These are phyloP conservation scores for Chalciporus sphaerocephalus DNA, from an alignment of 768 basidiomycete genomes.

Conservation along the genomic window DNA sequence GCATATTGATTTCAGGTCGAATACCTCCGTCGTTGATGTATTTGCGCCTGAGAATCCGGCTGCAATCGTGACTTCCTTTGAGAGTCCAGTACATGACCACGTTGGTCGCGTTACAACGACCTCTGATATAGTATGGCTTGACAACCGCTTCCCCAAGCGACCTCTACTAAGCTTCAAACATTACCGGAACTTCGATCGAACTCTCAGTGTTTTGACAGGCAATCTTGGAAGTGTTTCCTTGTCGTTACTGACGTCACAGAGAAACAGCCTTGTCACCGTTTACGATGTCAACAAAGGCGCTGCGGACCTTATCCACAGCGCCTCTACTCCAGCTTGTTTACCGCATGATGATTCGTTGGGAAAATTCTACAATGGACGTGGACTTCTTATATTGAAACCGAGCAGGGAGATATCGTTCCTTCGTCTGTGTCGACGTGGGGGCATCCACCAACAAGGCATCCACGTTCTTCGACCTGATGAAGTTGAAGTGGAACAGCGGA, in stretches of 20 bases:
- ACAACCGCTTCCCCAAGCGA: conserved; percentile 50
- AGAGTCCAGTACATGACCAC: conserved; percentile 39
- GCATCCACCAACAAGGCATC: conserved; percentile 43
- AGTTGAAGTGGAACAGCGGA: not conserved
- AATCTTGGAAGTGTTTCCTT: conserved; percentile 32
- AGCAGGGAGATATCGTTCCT: conserved; percentile 36
- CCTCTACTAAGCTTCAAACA: conserved; percentile 64
- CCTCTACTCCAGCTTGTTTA: conserved; percentile 40
- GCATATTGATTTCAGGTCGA: conserved; percentile 51
- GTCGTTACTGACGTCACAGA: conserved; percentile 57
- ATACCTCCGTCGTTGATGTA: conserved; percentile 25
- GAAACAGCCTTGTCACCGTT: conserved; percentile 53
- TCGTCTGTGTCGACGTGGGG: conserved; percentile 45
- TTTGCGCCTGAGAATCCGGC: conserved; percentile 33
- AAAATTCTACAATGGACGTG: conserved; percentile 30
- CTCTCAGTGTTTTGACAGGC: conserved; percentile 43
- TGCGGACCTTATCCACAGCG: conserved; percentile 42
- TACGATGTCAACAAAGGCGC: conserved; percentile 53
- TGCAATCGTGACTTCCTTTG: conserved; percentile 52
- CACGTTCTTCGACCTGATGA: conserved; percentile 11
- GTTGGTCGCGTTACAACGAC: conserved; percentile 58
- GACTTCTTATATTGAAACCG: conserved; percentile 29
- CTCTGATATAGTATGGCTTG: conserved; percentile 63
- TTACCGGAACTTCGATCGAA: conserved; percentile 55
- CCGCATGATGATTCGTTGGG: conserved; percentile 25